phyloP scores from a whole-genome alignment of 805 yeast genomes.

The Spathaspora boniae region DNA sequence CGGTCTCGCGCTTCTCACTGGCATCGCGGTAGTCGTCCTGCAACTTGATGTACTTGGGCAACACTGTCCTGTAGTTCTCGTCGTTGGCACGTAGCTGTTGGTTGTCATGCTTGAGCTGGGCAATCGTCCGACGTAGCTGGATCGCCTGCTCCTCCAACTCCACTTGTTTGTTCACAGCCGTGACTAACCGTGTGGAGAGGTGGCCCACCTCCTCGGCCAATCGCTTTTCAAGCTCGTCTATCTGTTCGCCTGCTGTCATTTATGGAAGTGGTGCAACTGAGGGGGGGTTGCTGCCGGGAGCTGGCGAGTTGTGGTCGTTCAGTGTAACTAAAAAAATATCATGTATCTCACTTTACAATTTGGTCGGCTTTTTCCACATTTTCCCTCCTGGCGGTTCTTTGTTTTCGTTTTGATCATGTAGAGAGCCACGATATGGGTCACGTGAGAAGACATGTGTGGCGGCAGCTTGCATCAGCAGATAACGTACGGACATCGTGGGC shows the following conservation, averaged over 20 bases:
- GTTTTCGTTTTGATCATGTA: too few relatives aligned
- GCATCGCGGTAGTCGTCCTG: conserved; percentile 20
- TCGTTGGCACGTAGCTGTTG: conserved; percentile 18
- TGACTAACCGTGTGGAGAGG: conserved; percentile 57
- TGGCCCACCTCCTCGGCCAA: conserved; percentile 54
- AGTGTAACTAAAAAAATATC: too few relatives aligned
- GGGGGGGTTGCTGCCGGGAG: too few relatives aligned
- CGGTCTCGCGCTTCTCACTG: conserved; percentile 34
- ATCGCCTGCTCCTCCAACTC: conserved; percentile 49
- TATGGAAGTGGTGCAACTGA: not conserved
- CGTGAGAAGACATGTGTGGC: too few relatives aligned
- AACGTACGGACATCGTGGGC: too few relatives aligned
- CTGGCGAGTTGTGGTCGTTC: too few relatives aligned
- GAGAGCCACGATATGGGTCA: too few relatives aligned
- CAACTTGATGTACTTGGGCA: conserved; percentile 29
- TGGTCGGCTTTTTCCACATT: too few relatives aligned
- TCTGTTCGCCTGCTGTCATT: conserved; percentile 16
- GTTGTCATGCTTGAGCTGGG: conserved; percentile 21
- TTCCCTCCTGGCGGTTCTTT: too few relatives aligned
- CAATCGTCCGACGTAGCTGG: conserved; percentile 35
- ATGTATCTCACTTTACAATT: too few relatives aligned
- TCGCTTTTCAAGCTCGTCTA: conserved; percentile 33
- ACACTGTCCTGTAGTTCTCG: conserved; percentile 23
- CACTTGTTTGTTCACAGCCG: conserved; percentile 56
- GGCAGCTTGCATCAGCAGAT: too few relatives aligned